Evolutionary conservation across 805 yeast genomes (phyloP), one percentile per base, ranked within the genome.

Genomic region (Starmerella apis): DNA sequence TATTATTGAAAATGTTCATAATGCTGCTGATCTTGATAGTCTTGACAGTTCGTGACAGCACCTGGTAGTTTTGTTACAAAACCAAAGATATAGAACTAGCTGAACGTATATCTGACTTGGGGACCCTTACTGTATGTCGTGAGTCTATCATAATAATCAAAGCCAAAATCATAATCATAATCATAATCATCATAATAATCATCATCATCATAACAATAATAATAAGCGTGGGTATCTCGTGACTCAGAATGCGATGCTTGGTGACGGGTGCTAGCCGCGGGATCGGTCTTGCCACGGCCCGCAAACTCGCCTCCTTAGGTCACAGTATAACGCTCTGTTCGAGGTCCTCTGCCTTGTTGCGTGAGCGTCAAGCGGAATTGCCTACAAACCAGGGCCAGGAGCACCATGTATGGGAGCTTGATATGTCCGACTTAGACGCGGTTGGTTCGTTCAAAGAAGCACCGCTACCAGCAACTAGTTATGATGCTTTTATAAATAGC

Each of bases 191-290:
- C 30, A 11, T 27, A 27, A 27, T 11, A 9, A 8, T 27, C 30
- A 11, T 27, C 10, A 27, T 8, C 30, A 8, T 11, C 30, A 27
- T 11, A 27, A 9, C 10, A 27, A 9, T 9, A 27, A 27, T 27
- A 27, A 27, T 27, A 11, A 27, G 10, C 11, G 30, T 9, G 8
- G 30, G 23, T 13, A 20, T 24, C n/a, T 18, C 47, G 22, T 24
- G 11, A 18, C 23, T 6, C 35, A 31, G 22, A 14, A 57, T 54
- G 58, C 50, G 53, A 35, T 52, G 57, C 30, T 36, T 60, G 13
- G 58, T 81, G 2, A 81, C 86, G 0, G 92, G 92, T 1, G 87
- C 81, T 0, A 78, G 87, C 0, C 66, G 73, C 41, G 90, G 92
- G 0, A 67, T 83, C 13, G 92, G 92, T 0, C 65, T 69, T 3